A percentile compares a stretch with the other conserved stretches of the same genome.
Evolutionary conservation across 139 green algal genomes (phyloP).

Genomic region (Volvox africanus): DNA sequence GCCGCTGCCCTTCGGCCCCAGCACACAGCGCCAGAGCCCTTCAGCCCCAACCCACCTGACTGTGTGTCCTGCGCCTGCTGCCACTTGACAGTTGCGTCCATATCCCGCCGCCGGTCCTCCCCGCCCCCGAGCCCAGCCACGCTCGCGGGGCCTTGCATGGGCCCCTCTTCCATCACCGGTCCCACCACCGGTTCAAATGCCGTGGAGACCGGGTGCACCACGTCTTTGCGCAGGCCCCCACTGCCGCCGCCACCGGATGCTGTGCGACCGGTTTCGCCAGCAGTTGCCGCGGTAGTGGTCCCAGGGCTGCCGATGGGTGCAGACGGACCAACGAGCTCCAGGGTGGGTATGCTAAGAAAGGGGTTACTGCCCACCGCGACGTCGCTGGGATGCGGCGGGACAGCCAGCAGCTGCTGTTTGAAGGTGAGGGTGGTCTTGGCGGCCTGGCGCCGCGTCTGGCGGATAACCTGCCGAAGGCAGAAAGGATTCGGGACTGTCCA

Average conservation of each 20-base stretch:
- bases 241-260: not conserved
- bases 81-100: conserved; percentile 43
- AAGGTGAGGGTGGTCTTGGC: conserved; percentile 52
- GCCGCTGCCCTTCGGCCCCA: too few species aligned
- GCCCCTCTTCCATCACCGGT: conserved; percentile 15
- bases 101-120: conserved; percentile 34
- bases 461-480: conserved; percentile 2
- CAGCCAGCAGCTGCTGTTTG: conserved; percentile 55
- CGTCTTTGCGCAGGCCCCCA: not conserved
- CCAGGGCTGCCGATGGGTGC: not conserved
- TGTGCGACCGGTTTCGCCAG: not conserved
- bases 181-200: conserved; percentile 38
- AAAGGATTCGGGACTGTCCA: too few species aligned
- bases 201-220: not conserved
- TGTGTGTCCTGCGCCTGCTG: conserved; percentile 37
- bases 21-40: too few species aligned
- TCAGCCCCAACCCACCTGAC: not conserved
- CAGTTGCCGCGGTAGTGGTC: not conserved
- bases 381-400: conserved; percentile 3
- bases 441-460: conserved; percentile 15
- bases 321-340: conserved; percentile 38
- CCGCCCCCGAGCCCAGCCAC: not conserved
- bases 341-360: conserved; percentile 46
- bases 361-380: conserved; percentile 48
- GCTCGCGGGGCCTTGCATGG: not conserved